Evolutionary conservation across 345 rosid genomes (phyloP), one percentile per base, ranked within the genome.

Genomic region (Dimocarpus longan): DNA sequence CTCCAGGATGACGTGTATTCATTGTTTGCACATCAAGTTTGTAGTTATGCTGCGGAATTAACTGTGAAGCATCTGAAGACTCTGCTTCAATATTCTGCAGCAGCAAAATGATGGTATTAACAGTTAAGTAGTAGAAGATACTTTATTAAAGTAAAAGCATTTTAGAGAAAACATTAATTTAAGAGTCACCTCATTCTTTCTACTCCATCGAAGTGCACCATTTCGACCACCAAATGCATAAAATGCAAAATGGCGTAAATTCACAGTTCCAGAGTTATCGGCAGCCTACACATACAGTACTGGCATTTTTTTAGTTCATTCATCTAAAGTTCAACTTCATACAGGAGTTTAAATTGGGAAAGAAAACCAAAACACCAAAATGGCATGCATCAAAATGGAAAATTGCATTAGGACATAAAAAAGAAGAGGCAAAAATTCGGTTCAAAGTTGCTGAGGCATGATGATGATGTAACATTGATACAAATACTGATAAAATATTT

Each of bases 1-100:
- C 95, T 81, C 97, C 98, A 46, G 98, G 98, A 43, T 86, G 99
- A 81, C 93, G 95, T 73, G 85, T 92, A 84, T 93, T 94, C 66
- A 93, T 64, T 18, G 98, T 85, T 80, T 94, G 93, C 69, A 83
- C 98, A 82, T 94, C 97, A 50, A 97, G 95, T 87, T 91, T 97
- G 94, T 96, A 97, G 84, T 93, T 94, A 80, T 94, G 99, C 76
- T 97, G 99, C 6, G 99, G 98, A 84, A 93, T 89, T 80, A 97
- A 81, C 76, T 91, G 91, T 13, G 93, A 89, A 57, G 90, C 90
- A 87, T 93, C 98, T 77, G 92, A 79, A 75, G 94, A 74, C 57
- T 87, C 87, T 42, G 90, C 90, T 82, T 92, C 98, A 84, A 89
- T 77, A 86, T 97, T 90, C 98, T 96, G 79, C 59, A 81, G 18